Conservation (phyloP, 352 stramenopile species). For the Phytophthora macrochlamydospora region DNA sequence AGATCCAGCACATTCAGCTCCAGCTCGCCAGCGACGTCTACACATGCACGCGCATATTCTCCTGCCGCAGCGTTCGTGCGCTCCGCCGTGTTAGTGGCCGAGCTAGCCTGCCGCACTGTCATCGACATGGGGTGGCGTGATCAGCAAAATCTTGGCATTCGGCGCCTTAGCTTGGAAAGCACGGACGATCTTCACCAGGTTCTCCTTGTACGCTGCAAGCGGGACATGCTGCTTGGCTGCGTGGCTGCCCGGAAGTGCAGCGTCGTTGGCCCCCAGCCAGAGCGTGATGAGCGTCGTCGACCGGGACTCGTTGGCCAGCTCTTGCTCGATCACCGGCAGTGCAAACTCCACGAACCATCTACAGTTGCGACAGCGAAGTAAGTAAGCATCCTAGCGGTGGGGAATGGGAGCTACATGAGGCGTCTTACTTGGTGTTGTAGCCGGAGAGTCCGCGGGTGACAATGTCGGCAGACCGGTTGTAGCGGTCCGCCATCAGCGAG, state of each 20-base stretch:
- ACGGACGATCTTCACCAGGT: slow-evolving; percentile 42
- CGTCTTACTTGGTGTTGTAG: slow-evolving; percentile 50
- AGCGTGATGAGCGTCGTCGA: slow-evolving; percentile 58
- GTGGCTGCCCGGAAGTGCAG: slow-evolving; percentile 33
- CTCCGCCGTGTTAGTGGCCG: slow-evolving; percentile 29
- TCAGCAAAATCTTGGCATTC: slow-evolving; percentile 46
- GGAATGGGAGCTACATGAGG: background rate
- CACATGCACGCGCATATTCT: slow-evolving; percentile 51
- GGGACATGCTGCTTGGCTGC: slow-evolving; percentile 50
- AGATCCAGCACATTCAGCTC: slow-evolving; percentile 47
- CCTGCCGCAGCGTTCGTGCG: slow-evolving; percentile 44
- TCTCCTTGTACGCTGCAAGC: slow-evolving; percentile 47
- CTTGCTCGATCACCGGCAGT: slow-evolving; percentile 38
- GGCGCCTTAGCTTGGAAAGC: slow-evolving; percentile 20
- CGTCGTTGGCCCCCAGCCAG: slow-evolving; percentile 78
- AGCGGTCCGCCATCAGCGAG: slow-evolving; percentile 44
- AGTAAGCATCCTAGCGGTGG: background rate
- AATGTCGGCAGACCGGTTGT: slow-evolving; percentile 51
- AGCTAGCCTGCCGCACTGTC: slow-evolving; percentile 32
- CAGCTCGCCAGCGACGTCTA: slow-evolving; percentile 37
- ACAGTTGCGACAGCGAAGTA: background rate
- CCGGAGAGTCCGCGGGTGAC: slow-evolving; percentile 50
- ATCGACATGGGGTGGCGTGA: slow-evolving; percentile 63
- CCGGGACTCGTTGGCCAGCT: slow-evolving; percentile 35
- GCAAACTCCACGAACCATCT: slow-evolving; percentile 57